phyloP scores from a whole-genome alignment of 2,329 filamentous ascomycete genomes.

The Colletotrichum orbiculare region DNA sequence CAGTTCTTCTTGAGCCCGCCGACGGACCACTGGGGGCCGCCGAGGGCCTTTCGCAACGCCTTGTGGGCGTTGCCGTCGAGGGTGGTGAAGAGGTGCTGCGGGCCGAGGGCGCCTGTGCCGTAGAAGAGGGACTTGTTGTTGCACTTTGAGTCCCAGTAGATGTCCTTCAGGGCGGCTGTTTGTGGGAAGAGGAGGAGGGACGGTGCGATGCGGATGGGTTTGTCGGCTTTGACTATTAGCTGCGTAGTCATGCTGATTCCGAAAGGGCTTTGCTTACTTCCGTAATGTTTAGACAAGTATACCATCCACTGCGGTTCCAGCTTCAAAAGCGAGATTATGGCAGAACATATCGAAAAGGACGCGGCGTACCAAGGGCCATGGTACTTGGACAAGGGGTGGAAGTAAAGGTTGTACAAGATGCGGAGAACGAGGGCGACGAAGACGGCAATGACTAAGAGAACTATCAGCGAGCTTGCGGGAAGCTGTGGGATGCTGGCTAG shows the following conservation, averaged over 20 bases:
- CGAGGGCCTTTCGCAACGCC: constrained; percentile 13
- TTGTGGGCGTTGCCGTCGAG: constrained; percentile 17
- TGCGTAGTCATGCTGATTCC: neutral
- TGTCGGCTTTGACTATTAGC: constrained; percentile 2
- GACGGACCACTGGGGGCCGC: constrained; percentile 22
- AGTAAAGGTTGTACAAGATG: constrained; percentile 20
- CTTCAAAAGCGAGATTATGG: constrained; percentile 2
- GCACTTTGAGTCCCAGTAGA: constrained; percentile 27
- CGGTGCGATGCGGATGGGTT: constrained; percentile 23
- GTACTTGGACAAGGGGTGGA: constrained; percentile 14
- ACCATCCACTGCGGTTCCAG: constrained; percentile 21
- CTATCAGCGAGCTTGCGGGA: neutral
- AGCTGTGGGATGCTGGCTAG: neutral
- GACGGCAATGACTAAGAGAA: neutral
- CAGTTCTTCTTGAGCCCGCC: constrained; percentile 25
- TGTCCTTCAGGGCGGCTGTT: constrained; percentile 12
- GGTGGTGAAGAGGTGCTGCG: constrained; percentile 20
- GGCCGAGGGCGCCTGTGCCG: constrained; percentile 15
- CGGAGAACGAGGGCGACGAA: constrained; percentile 6
- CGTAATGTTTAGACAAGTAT: constrained; percentile 12
- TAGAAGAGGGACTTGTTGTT: constrained; percentile 17
- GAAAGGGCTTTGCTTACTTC: constrained; percentile 4
- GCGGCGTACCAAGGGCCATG: constrained; percentile 26
- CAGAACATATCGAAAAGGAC: constrained; percentile 13
- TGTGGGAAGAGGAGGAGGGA: constrained; percentile 21